Base-by-base conservation (phyloP, 257 asterid genomes). In the Solanum arcanum region DNA sequence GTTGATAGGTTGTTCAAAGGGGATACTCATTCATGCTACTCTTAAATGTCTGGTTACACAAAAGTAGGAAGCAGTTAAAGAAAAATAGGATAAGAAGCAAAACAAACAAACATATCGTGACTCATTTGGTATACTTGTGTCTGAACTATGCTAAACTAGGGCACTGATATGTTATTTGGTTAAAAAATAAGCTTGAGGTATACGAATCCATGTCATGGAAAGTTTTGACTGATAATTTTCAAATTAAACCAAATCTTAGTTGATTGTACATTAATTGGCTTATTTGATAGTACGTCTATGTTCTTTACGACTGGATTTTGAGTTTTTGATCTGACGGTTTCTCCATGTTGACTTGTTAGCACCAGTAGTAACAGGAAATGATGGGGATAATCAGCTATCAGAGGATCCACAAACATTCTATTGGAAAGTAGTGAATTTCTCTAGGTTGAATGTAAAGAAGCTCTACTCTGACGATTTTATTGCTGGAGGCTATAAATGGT, bases 401-500 rank as follows among this genome's bases (percentile, higher is more conserved):
- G 81, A 37, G 86, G 85, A 86, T 72, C 73, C 83, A 23, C 78
- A 47, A 66, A n/a, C 74, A 46, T 49, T 33, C 33, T 15, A 77
- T 33, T 86, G 85, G 66, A 86, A 29, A 27, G 77, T 86, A 33
- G 47, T 39, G 62, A 86, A 35, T 44, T 86, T 86, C 56, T 86
- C 85, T 44, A 39, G 44, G 73, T 33, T 86, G 77, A 76, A 86
- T 25, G 59, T 68, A 21, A 86, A 76, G 74, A 75, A 86, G 85
- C 85, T 72, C 44, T 86, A 74, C 42, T 86, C 88, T 12, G 76
- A 37, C 29, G 20, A 11, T 31, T 75, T 86, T 75, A 3, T 25
- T 86, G 88, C 78, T 42, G 84, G 84, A 20, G 85, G 74, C 70
- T 49, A 52, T 59, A 86, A 86, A 60, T 86, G 88, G 88, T 86